A percentile compares a stretch with the other conserved stretches of the same genome.
Evolutionary conservation across 352 stramenopile genomes (phyloP).

Genomic region (Pythium insidiosum): DNA sequence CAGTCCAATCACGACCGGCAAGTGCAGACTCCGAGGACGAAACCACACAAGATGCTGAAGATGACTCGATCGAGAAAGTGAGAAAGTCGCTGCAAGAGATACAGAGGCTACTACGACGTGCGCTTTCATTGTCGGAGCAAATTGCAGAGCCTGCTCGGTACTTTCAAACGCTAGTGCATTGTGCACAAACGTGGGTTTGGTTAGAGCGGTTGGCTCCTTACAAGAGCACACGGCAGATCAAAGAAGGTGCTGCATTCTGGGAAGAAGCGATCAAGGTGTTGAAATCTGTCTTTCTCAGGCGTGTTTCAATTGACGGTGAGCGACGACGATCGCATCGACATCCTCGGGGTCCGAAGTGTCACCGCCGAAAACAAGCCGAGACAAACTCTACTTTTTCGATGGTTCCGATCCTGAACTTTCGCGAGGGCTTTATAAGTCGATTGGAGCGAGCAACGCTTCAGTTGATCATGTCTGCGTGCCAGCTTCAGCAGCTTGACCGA

Average conservation of each 20-base stretch:
- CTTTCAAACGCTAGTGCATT: conserved; percentile 49
- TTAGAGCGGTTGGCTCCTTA: conserved; percentile 67
- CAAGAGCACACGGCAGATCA: conserved; percentile 69
- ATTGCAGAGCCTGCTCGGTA: conserved; percentile 48
- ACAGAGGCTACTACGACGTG: conserved; percentile 58
- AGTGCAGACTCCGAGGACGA: too few relatives aligned
- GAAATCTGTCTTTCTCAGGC: conserved; percentile 71
- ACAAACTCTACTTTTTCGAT: conserved; percentile 42
- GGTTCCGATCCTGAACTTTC: conserved; percentile 79
- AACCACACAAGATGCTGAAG: conserved; percentile 17
- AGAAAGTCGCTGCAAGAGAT: conserved; percentile 47
- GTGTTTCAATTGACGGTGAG: conserved; percentile 58
- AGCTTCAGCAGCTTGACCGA: conserved; percentile 73
- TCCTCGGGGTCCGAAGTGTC: too few relatives aligned
- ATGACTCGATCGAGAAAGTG: conserved; percentile 55
- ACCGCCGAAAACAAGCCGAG: conserved; percentile 1
- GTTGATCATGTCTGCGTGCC: conserved; percentile 61
- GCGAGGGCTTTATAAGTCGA: conserved; percentile 61
- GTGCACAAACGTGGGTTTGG: conserved; percentile 71
- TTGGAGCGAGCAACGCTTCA: conserved; percentile 63
- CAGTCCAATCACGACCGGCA: conserved; percentile 4
- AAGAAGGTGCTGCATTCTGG: conserved; percentile 70
- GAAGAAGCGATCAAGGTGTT: conserved; percentile 70
- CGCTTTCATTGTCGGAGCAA: conserved; percentile 57
- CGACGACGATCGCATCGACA: conserved; percentile 1